phyloP scores from a whole-genome alignment of 2,329 filamentous ascomycete species.

The Fonsecaea pedrosoi region DNA sequence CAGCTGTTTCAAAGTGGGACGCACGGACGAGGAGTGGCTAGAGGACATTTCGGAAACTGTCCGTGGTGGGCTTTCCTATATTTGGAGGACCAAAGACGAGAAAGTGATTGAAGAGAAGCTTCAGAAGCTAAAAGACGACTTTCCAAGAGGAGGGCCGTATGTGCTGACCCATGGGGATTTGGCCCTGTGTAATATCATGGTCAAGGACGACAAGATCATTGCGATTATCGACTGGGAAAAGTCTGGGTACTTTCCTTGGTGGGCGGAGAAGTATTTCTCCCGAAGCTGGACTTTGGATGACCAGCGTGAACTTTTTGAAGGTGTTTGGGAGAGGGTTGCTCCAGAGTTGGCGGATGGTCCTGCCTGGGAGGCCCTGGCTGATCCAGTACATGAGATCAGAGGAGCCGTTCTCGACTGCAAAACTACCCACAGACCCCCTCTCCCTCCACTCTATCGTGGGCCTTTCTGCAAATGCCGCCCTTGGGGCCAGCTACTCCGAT shows the following conservation, averaged over 20 bases:
- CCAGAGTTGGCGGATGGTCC: neutral
- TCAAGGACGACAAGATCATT: conserved; percentile 39
- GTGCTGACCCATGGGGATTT: conserved; percentile 43
- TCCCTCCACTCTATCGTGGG: neutral
- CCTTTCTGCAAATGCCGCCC: neutral
- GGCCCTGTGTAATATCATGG: conserved; percentile 43
- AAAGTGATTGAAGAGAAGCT: conserved; percentile 23
- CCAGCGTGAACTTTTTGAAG: neutral
- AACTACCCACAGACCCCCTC: neutral
- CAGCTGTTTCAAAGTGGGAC: conserved; percentile 20
- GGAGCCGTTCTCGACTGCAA: neutral
- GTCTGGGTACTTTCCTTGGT: conserved; percentile 41
- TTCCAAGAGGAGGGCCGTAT: conserved; percentile 40
- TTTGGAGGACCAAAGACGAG: conserved; percentile 2
- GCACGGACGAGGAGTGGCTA: conserved; percentile 20
- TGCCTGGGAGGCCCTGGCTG: neutral
- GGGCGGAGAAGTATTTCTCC: conserved; percentile 5
- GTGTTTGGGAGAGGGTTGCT: neutral
- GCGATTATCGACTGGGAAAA: conserved; percentile 42
- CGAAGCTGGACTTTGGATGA: neutral
- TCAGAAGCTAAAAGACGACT: conserved; percentile 14
- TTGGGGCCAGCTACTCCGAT: neutral
- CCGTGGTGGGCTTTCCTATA: conserved; percentile 1
- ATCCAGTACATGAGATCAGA: neutral
- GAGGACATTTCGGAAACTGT: conserved; percentile 12